phyloP scores from a whole-genome alignment of 2,329 filamentous ascomycete genomes.

The Fusarium denticulatum region DNA sequence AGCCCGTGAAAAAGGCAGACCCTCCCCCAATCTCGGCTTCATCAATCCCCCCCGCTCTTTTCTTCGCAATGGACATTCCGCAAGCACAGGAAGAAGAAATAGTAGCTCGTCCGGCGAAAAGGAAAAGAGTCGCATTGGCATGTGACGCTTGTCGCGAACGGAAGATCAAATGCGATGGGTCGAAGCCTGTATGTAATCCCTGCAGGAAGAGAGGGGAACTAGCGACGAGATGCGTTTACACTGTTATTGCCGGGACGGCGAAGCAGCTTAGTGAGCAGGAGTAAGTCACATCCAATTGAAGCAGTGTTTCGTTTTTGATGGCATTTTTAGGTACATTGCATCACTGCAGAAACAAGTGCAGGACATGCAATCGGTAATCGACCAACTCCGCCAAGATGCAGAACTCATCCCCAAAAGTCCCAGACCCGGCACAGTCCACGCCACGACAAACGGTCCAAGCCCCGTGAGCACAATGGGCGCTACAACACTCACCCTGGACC shows the following conservation, averaged over 20 bases:
- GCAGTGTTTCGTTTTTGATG: no score
- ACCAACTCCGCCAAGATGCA: conserved; percentile 1
- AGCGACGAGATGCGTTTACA: neutral
- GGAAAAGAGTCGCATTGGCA: conserved; percentile 9
- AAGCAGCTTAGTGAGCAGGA: neutral
- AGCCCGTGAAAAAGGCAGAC: neutral
- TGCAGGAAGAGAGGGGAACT: conserved; percentile 1
- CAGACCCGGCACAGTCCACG: neutral
- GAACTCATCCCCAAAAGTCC: neutral
- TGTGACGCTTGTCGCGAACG: conserved; percentile 9
- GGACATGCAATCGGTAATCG: neutral
- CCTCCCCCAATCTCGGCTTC: neutral
- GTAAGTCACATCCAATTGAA: neutral
- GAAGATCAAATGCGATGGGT: conserved; percentile 8
- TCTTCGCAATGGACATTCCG: neutral
- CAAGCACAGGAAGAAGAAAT: neutral
- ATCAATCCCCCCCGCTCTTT: neutral
- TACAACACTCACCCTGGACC: neutral
- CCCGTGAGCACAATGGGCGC: conserved; percentile 16
- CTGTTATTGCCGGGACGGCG: neutral
- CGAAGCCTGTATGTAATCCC: neutral
- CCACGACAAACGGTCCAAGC: neutral
- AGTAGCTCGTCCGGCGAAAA: neutral
- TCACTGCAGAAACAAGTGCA: neutral
- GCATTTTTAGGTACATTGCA: neutral